phyloP scores from a whole-genome alignment of 2,329 filamentous ascomycete species.

The Talaromyces albobiverticillius region DNA sequence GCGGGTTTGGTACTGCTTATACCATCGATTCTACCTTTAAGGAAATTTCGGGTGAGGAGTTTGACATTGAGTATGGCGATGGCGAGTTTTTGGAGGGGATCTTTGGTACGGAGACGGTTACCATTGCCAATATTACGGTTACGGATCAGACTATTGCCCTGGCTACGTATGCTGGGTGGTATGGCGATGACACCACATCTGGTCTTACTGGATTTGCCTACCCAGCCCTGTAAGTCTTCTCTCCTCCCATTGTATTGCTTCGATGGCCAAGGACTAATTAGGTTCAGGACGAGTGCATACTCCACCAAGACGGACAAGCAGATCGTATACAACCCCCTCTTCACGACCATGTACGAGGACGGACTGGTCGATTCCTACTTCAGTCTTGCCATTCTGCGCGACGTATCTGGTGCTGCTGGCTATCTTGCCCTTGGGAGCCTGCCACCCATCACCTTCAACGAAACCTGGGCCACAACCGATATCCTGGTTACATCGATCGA shows the following conservation, averaged over 20 bases:
- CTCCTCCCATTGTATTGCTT: constrained; percentile 28
- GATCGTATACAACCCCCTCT: constrained; percentile 49
- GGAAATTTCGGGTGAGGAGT: constrained; percentile 19
- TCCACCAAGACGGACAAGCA: constrained; percentile 18
- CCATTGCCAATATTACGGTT: constrained; percentile 44
- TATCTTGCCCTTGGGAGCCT: constrained; percentile 51
- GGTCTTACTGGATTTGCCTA: constrained; percentile 54
- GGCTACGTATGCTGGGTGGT: constrained; percentile 42
- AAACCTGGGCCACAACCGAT: constrained; percentile 28
- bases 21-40: constrained; percentile 17
- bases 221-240: constrained; percentile 37
- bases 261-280: constrained; percentile 30
- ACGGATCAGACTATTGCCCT: constrained; percentile 47
- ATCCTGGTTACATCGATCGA: constrained; percentile 20
- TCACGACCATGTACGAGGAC: constrained; percentile 49
- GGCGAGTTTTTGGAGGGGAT: constrained; percentile 22
- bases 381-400: constrained; percentile 46
- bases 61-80: constrained; percentile 24
- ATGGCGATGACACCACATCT: constrained; percentile 45
- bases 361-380: constrained; percentile 46
- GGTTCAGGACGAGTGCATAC: constrained; percentile 20
- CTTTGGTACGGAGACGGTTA: constrained; percentile 24
- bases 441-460: constrained; percentile 40
- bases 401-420: constrained; percentile 27
- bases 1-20: constrained; percentile 22